A percentile compares a stretch with the other conserved stretches of the same genome.
These are phyloP conservation scores for Phytopythium oedochilum DNA, from an alignment of 352 stramenopile species.

Conservation along the genomic window DNA sequence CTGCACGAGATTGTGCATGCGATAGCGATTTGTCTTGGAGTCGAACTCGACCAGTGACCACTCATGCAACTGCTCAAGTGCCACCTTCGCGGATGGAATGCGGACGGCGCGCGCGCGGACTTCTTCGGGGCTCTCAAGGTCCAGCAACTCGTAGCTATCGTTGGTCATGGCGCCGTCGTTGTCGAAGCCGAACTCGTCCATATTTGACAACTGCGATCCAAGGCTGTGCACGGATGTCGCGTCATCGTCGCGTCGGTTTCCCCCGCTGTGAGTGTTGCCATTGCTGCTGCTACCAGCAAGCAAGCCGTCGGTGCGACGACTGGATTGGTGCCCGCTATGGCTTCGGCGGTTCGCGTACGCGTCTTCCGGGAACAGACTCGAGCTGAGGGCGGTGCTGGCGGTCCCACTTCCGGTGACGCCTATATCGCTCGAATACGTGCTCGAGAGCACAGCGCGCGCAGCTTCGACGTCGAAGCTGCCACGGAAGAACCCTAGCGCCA, in stretches of 20 bases:
- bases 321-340: conserved; percentile 4
- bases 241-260: conserved; percentile 36
- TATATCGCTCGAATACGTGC: conserved; percentile 18
- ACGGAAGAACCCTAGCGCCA: conserved; percentile 80
- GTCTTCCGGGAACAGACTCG: conserved; percentile 44
- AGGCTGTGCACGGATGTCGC: conserved; percentile 48
- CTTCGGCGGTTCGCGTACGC: conserved; percentile 33
- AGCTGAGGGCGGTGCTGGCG: conserved; percentile 11
- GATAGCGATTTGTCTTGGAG: conserved; percentile 60
- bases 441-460: conserved; percentile 63
- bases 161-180: conserved; percentile 79
- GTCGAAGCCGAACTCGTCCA: conserved; percentile 71
- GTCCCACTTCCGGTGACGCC: conserved; percentile 4
- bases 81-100: conserved; percentile 44
- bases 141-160: conserved; percentile 71
- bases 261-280: not conserved
- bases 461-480: conserved; percentile 71
- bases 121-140: conserved; percentile 69
- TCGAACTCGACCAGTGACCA: conserved; percentile 84
- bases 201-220: conserved; percentile 55
- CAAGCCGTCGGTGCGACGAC: conserved; percentile 4
- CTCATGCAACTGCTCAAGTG: conserved; percentile 60
- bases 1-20: conserved; percentile 81
- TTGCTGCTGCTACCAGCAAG: not conserved
- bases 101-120: conserved; percentile 37